A percentile compares a stretch with the other conserved stretches of the same genome.
Evolutionary conservation across 2,329 filamentous ascomycete genomes (phyloP).

Genomic region (Scolecobasidium constrictum): DNA sequence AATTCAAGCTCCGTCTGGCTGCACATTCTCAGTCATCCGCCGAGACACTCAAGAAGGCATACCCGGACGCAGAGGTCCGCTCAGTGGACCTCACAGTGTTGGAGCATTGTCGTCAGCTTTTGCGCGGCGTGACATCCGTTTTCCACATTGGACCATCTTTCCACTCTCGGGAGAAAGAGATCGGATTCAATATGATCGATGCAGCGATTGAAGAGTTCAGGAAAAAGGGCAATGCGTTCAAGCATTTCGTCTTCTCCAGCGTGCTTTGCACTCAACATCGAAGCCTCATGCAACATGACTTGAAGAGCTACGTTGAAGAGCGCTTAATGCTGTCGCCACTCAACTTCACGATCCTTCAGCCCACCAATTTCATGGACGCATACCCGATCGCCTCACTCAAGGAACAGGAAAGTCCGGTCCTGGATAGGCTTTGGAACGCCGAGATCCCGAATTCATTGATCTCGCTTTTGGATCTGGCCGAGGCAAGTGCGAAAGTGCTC

Average conservation of each 20-base stretch:
- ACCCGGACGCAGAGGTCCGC: neutral
- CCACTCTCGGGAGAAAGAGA: slow-evolving; percentile 22
- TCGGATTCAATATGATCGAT: slow-evolving; percentile 27
- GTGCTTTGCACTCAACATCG: slow-evolving; percentile 23
- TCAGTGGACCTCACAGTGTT: neutral
- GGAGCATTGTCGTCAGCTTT: neutral
- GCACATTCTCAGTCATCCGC: neutral
- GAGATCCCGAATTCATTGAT: slow-evolving; percentile 17
- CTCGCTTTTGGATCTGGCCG: slow-evolving; percentile 18
- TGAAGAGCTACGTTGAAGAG: slow-evolving; percentile 25
- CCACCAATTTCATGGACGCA: slow-evolving; percentile 24
- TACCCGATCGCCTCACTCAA: slow-evolving; percentile 15
- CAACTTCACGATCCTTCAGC: slow-evolving; percentile 25
- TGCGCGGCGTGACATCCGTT: slow-evolving; percentile 19
- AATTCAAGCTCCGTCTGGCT: neutral
- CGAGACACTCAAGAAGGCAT: neutral
- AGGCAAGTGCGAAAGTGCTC: slow-evolving; percentile 16
- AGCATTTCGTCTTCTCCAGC: slow-evolving; percentile 25
- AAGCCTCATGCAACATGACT: slow-evolving; percentile 27
- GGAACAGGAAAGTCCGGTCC: slow-evolving; percentile 12
- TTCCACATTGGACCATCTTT: slow-evolving; percentile 25
- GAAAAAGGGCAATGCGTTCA: slow-evolving; percentile 15
- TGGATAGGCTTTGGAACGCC: slow-evolving; percentile 1
- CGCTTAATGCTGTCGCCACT: slow-evolving; percentile 23
- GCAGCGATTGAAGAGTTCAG: slow-evolving; percentile 18